Base-by-base conservation (phyloP, 2,329 filamentous ascomycete species). In the Aphanocladium album region DNA sequence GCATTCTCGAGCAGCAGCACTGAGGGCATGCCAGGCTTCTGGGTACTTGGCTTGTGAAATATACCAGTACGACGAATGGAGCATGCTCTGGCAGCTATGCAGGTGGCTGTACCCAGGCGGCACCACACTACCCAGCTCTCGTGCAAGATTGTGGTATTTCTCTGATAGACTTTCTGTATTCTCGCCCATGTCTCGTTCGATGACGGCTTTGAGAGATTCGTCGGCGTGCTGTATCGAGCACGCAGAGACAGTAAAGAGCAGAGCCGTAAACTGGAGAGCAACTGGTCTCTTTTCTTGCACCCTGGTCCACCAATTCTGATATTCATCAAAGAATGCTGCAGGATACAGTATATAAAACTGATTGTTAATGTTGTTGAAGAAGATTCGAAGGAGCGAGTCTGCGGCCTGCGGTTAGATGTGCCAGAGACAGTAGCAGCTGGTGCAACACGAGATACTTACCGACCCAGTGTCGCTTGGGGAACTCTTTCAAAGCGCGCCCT, bases 311-410 rank as follows among this genome's bases (percentile, higher is more conserved):
- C 74, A 76, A 14, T 62, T 59, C 41, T 69, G 65, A 45, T 76
- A 76, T 27, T 75, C 72, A 33, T 72, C 68, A 16, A 74, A 46
- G 30, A 76, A 76, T 4, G 67, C 66, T 0, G 69, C 63, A 1
- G 74, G 72, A 55, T 76, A 74, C 35, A 75, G 62, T 51, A 76
- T 71, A 62, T 76, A 76, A 66, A 74, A 73, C 60, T 76, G 73
- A 50, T 68, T 75, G 62, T 76, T 76, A 62, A 72, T 71, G 50
- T 70, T 67, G 56, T 68, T 65, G n/a, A 76, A 64, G 51, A 76
- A 76, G 63, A 74, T 73, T 39, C 76, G 70, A 21, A 76, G 68
- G 12, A 76, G 67, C 16, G 64, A 66, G 61, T 76, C 74, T 76
- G 60, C 14, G 35, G 7, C 17, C 14, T 3, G 4, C 17, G 23